Percentiles rank a stretch among this genome's conserved stretches.
Conservation (phyloP, 768 basidiomycete genomes). For the Calvatia gigantea region DNA sequence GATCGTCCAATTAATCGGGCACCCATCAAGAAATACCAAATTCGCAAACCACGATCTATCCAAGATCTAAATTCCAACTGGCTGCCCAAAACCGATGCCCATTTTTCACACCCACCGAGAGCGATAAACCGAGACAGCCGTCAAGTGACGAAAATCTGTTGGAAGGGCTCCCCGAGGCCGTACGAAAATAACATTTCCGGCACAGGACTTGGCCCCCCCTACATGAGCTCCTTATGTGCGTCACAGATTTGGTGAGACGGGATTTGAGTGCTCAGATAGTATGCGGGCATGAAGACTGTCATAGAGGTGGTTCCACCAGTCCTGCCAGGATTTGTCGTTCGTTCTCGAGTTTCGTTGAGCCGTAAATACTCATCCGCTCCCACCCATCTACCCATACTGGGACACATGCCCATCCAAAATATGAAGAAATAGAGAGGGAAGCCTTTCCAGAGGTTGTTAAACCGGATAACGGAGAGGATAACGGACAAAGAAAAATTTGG, state of each 20-base stretch:
- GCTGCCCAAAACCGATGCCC: conserved; percentile 5
- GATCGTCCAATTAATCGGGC: too few species aligned
- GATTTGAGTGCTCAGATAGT: conserved; percentile 7
- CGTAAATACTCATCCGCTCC: conserved; percentile 8
- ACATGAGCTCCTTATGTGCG: conserved; percentile 6
- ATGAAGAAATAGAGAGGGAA: conserved; percentile 8
- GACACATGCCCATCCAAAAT: conserved; percentile 5
- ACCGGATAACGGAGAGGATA: neutral
- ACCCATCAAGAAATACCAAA: neutral
- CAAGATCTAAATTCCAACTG: neutral
- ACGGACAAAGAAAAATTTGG: conserved; percentile 3
- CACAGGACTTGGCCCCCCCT: neutral
- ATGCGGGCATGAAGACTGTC: conserved; percentile 7
- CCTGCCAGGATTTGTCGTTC: conserved; percentile 6
- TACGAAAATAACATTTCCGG: conserved; percentile 5
- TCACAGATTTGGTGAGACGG: conserved; percentile 3
- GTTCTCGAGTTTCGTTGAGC: conserved; percentile 9
- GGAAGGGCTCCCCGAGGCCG: conserved; percentile 4
- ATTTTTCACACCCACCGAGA: conserved; percentile 1
- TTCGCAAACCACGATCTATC: neutral
- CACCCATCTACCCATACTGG: conserved; percentile 3
- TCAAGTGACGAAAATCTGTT: conserved; percentile 1
- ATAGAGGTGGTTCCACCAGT: conserved; percentile 7
- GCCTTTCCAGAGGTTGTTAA: neutral
- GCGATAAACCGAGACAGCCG: conserved; percentile 1